These are phyloP conservation scores for Rhizophora apiculata DNA, from an alignment of 345 rosid genomes.

Conservation along the genomic window DNA sequence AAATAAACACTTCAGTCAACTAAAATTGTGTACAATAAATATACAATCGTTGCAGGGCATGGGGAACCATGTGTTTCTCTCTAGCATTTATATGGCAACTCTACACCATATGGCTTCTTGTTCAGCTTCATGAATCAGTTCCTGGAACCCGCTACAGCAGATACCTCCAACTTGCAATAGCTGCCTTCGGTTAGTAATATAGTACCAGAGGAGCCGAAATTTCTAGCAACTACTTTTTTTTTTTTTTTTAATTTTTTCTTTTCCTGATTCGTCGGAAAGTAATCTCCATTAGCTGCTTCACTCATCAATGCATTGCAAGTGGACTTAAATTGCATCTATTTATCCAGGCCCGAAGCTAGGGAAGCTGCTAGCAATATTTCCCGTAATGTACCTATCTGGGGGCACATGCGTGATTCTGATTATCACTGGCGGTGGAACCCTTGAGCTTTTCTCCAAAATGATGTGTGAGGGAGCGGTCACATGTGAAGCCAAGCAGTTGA, in stretches of 20 bases:
- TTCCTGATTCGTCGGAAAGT: no score
- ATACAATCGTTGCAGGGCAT: conserved; percentile 31
- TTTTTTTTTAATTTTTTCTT: not conserved
- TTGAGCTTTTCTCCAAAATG: conserved; percentile 29
- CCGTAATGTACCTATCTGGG: conserved; percentile 61
- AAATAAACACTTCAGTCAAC: not conserved
- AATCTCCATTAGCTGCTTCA: not conserved
- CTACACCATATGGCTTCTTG: conserved; percentile 45
- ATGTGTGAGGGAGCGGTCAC: conserved; percentile 7
- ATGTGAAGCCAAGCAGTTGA: conserved; percentile 24
- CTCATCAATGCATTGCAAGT: not conserved
- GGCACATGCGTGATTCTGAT: conserved; percentile 49
- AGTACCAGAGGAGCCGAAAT: not conserved
- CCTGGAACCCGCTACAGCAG: conserved; percentile 44
- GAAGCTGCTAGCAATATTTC: conserved; percentile 44
- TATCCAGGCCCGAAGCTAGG: conserved; percentile 46
- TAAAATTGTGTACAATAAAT: not conserved
- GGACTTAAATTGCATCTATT: not conserved
- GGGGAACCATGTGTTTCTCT: conserved; percentile 39
- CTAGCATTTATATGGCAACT: conserved; percentile 41
- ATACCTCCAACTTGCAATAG: conserved; percentile 48
- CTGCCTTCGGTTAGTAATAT: conserved; percentile 43
- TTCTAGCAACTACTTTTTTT: not conserved
- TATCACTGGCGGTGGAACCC: conserved; percentile 37
- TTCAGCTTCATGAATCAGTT: conserved; percentile 37